Conservation (phyloP, 371 early-diverging fungal genomes). For the Mortierella sp. region DNA sequence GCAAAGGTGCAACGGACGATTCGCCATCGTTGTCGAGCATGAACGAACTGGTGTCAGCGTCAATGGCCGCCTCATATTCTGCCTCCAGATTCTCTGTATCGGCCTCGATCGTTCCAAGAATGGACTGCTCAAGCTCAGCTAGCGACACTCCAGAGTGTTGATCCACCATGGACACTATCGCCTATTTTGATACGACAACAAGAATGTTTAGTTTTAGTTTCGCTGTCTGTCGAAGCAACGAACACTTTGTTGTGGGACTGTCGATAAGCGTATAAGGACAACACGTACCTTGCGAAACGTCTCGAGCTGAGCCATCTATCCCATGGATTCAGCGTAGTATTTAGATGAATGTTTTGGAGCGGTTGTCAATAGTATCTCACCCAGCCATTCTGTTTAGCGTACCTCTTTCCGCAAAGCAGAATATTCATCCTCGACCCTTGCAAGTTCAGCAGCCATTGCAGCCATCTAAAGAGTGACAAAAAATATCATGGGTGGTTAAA, state of each 20-base stretch:
- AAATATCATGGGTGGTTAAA: background rate
- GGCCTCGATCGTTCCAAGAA: slow-evolving; percentile 50
- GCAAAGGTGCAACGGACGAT: background rate
- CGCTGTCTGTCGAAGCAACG: too few relatives aligned
- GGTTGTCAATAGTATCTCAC: too few relatives aligned
- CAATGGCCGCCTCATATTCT: slow-evolving; percentile 16
- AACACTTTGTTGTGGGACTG: too few relatives aligned
- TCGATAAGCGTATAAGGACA: background rate
- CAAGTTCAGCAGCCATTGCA: slow-evolving; percentile 37
- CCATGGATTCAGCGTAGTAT: background rate
- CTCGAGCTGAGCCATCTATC: slow-evolving; percentile 50
- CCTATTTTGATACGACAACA: slow-evolving; percentile 12
- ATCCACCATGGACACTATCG: slow-evolving; percentile 53
- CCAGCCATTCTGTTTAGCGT: background rate
- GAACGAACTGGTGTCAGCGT: slow-evolving; percentile 52
- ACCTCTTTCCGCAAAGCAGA: slow-evolving; percentile 48
- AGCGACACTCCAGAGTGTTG: slow-evolving; percentile 49
- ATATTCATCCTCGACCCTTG: slow-evolving; percentile 34
- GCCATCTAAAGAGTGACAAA: slow-evolving; percentile 18
- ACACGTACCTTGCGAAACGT: slow-evolving; percentile 37
- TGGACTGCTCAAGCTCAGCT: slow-evolving; percentile 39
- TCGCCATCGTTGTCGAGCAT: slow-evolving; percentile 37
- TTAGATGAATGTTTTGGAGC: background rate
- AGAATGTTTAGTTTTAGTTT: background rate
- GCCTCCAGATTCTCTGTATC: slow-evolving; percentile 33